phyloP scores from a whole-genome alignment of 257 asterid genomes.

The Avicennia marina region DNA sequence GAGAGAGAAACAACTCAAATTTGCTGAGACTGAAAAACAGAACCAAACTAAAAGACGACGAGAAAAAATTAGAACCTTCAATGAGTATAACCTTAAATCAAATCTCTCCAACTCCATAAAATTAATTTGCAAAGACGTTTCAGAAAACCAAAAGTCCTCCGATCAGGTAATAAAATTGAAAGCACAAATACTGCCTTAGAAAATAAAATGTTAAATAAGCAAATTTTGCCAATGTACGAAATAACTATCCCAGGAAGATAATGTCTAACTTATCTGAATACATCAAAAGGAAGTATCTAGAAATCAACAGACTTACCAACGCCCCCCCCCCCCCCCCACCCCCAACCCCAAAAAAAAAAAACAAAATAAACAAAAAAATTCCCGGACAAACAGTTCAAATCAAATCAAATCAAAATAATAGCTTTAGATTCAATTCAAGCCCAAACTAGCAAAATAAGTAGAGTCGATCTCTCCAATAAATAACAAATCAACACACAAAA shows the following conservation, averaged over 20 bases:
- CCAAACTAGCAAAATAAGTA: slow-evolving; percentile 8
- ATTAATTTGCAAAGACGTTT: too few relatives aligned
- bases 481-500: neutral
- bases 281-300: slow-evolving; percentile 13
- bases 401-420: neutral
- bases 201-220: neutral
- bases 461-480: neutral
- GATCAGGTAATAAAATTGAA: slow-evolving; percentile 9
- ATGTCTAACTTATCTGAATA: slow-evolving; percentile 10
- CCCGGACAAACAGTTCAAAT: neutral
- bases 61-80: neutral
- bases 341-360: too few relatives aligned
- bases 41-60: neutral
- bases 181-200: slow-evolving; percentile 1
- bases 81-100: neutral
- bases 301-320: slow-evolving; percentile 2
- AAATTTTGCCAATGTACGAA: neutral
- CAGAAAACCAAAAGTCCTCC: slow-evolving; percentile 6
- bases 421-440: slow-evolving; percentile 10
- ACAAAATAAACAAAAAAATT: too few relatives aligned
- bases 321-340: too few relatives aligned
- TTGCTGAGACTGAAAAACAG: neutral
- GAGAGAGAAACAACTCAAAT: too few relatives aligned
- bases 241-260: slow-evolving; percentile 10
- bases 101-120: too few relatives aligned